These are phyloP conservation scores for Aspergillus luchuensis DNA, from an alignment of 2,329 filamentous ascomycete genomes.

Conservation along the genomic window DNA sequence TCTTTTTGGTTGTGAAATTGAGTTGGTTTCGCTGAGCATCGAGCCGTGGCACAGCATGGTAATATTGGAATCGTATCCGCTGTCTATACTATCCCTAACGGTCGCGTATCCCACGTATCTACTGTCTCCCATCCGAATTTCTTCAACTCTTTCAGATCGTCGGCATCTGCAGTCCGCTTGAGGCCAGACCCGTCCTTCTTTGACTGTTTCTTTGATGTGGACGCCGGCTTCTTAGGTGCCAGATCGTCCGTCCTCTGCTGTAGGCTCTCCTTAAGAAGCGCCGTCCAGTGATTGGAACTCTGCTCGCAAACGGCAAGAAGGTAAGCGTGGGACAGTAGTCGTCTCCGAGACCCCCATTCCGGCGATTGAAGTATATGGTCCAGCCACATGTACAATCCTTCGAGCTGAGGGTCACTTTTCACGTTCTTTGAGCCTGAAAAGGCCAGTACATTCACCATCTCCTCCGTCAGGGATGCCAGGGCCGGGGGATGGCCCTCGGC, in stretches of 20 bases:
- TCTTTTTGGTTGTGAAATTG: no score
- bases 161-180: slow-evolving; percentile 7
- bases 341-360: slow-evolving; percentile 38
- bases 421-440: slow-evolving; percentile 21
- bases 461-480: slow-evolving; percentile 40
- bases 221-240: slow-evolving; percentile 1
- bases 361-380: slow-evolving; percentile 48
- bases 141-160: slow-evolving; percentile 25
- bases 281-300: slow-evolving; percentile 37
- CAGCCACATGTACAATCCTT: slow-evolving; percentile 54
- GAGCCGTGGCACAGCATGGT: neutral
- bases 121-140: slow-evolving; percentile 34
- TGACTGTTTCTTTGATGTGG: neutral
- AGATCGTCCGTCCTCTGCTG: slow-evolving; percentile 9
- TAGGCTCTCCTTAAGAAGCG: slow-evolving; percentile 24
- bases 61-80: neutral
- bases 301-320: slow-evolving; percentile 36
- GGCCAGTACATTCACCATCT: slow-evolving; percentile 41
- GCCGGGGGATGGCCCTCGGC: slow-evolving; percentile 38
- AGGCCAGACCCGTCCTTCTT: neutral
- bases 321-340: slow-evolving; percentile 35
- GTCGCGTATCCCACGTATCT: slow-evolving; percentile 36
- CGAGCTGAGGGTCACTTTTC: slow-evolving; percentile 35
- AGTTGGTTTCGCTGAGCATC: no score
- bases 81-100: slow-evolving; percentile 35